These are phyloP conservation scores for Asterella californica DNA, from an alignment of 225 moss, liverwort and hornwort genomes.

Conservation along the genomic window DNA sequence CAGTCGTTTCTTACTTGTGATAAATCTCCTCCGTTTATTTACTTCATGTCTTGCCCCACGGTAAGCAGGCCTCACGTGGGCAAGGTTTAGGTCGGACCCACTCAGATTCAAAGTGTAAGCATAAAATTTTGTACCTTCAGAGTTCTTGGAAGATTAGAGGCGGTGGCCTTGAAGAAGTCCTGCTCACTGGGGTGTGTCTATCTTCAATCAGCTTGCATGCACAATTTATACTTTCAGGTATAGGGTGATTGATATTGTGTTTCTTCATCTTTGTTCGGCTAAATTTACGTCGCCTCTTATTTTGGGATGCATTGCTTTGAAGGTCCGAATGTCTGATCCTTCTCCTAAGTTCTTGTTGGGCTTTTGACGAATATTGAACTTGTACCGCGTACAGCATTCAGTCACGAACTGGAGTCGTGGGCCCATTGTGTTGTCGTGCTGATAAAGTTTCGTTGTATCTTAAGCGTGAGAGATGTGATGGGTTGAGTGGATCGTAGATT, in stretches of 20 bases:
- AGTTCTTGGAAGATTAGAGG: constrained; percentile 1
- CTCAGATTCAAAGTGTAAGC: background rate
- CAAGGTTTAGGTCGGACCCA: background rate
- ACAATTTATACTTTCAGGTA: background rate
- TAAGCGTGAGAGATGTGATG: no score
- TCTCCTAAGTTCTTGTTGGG: no score
- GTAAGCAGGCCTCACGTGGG: background rate
- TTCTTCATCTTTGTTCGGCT: no score
- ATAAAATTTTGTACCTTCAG: background rate
- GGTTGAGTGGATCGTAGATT: no score
- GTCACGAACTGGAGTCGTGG: no score
- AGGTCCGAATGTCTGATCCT: no score
- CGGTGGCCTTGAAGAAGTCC: constrained; percentile 2
- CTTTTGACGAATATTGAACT: no score
- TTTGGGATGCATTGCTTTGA: no score
- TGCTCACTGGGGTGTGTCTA: background rate
- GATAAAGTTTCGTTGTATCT: no score
- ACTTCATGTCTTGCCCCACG: background rate
- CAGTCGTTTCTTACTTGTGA: background rate
- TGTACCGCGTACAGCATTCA: no score
- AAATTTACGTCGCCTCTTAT: no score
- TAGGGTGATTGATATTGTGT: background rate
- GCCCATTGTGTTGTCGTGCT: no score
- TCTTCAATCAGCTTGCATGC: background rate
- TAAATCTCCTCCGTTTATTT: background rate